Conservation (phyloP, 129 eudicot genomes). For the Lonicera japonica region DNA sequence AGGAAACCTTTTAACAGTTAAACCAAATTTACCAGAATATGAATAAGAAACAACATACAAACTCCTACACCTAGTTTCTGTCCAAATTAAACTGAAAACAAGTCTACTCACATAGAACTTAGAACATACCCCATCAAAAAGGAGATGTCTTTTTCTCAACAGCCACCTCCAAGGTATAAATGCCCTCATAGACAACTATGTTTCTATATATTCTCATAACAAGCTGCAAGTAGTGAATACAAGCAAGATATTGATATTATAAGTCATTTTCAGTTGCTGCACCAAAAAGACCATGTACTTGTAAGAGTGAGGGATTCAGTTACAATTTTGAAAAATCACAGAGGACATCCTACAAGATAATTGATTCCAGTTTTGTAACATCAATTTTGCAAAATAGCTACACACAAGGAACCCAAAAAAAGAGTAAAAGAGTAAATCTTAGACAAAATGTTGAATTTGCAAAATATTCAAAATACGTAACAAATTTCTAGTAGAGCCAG, state of each 20-base stretch:
- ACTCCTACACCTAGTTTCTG: neutral
- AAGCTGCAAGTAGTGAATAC: conserved; percentile 30
- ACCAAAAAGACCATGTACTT: too few relatives aligned
- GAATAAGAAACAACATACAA: neutral
- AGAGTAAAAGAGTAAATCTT: too few relatives aligned
- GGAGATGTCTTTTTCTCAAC: conserved; percentile 36
- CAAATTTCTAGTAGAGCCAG: too few relatives aligned
- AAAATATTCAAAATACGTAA: too few relatives aligned
- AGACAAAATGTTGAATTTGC: too few relatives aligned
- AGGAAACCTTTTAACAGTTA: conserved; percentile 3
- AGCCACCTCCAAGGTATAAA: conserved; percentile 58
- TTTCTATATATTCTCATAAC: conserved; percentile 35
- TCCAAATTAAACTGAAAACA: conserved; percentile 1
- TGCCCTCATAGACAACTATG: conserved; percentile 52
- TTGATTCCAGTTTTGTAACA: too few relatives aligned
- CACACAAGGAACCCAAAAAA: too few relatives aligned
- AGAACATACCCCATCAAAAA: conserved; percentile 60
- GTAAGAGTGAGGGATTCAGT: too few relatives aligned
- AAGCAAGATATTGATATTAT: neutral
- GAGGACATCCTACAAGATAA: too few relatives aligned
- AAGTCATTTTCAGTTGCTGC: neutral
- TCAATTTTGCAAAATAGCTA: too few relatives aligned
- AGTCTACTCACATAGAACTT: conserved; percentile 4
- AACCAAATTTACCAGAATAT: neutral
- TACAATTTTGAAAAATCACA: too few relatives aligned